Base-by-base conservation (phyloP, 2,329 filamentous ascomycete species). In the Cercospora zeae-maydis region DNA sequence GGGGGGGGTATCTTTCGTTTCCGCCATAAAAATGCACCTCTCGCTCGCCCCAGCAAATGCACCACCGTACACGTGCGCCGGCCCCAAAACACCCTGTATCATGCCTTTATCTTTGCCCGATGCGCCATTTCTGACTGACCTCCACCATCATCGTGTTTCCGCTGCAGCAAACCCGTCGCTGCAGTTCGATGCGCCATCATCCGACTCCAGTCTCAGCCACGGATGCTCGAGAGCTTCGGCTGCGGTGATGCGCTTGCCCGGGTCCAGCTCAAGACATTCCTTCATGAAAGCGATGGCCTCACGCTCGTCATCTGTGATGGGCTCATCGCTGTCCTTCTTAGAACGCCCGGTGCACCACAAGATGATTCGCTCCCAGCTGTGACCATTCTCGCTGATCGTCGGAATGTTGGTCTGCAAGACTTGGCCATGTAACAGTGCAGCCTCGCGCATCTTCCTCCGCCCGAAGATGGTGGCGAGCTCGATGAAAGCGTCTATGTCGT, bases 401-500 rank as follows among this genome's bases (percentile, higher is more conserved):
- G 93, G 93, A 62, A 99, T 92, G 63, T 86, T 96, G 0, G 91
- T 95, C 77, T 99, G 92, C 67, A 98, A 92, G 62, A 96, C 87
- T 71, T 93, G 91, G 1, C 95, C 95, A 73, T 99, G 95, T 56
- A 96, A 81, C 16, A 92, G 81, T 0, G 91, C 92, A 2, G 89
- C 90, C 34, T 85, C 81, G 73, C 89, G 90, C 93, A 99, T 98
- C 63, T 88, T 87, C 73, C 85, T 88, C 45, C 84, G 83, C 55
- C 95, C 95, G 75, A 98, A 97, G 64, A 99, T 96, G 63, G 92
- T 96, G 36, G 93, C 91, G 69, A 99, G 96, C 77, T 99, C 95
- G 69, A 99, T 93, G 84, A 97, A 89, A 57, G 95, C 95, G 74
- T 99, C 95, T 53, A 99, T 90, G 72, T 99, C 95, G 75, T 99